These are phyloP conservation scores for Otatea glauca DNA, from an alignment of 176 grass and related monocot species.

Conservation along the genomic window DNA sequence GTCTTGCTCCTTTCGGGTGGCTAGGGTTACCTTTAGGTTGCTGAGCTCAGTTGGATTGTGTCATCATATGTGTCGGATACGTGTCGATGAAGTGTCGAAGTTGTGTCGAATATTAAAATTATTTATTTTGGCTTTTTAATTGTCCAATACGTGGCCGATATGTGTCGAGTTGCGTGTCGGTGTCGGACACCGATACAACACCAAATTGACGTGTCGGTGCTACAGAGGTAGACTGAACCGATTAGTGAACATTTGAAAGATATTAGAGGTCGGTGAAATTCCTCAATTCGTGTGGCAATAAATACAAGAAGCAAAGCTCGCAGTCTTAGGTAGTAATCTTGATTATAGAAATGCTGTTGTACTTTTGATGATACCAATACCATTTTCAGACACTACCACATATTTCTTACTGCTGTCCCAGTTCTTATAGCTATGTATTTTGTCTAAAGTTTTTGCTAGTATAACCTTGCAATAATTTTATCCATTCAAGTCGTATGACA, in stretches of 20 bases:
- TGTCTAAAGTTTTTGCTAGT: background rate
- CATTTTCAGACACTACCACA: background rate
- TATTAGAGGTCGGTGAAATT: background rate
- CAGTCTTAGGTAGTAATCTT: background rate
- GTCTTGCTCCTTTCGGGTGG: too few species aligned
- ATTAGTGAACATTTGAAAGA: background rate
- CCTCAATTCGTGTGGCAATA: background rate
- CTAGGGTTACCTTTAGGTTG: too few species aligned
- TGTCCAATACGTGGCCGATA: too few species aligned
- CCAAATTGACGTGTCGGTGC: too few species aligned
- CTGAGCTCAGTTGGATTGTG: too few species aligned
- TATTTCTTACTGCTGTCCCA: background rate
- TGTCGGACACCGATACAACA: too few species aligned
- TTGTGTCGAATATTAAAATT: too few species aligned
- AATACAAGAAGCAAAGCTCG: constrained; percentile 16
- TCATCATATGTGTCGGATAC: too few species aligned
- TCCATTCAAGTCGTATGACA: background rate
- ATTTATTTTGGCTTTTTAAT: too few species aligned
- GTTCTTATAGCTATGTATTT: background rate
- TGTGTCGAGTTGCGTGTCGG: too few species aligned
- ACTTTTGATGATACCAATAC: background rate
- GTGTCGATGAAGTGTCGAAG: too few species aligned
- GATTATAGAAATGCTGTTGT: background rate
- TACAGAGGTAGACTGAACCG: background rate
- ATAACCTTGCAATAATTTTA: background rate